phyloP scores from a whole-genome alignment of 164 flowering plant genomes.

The Nelumbo lutea region DNA sequence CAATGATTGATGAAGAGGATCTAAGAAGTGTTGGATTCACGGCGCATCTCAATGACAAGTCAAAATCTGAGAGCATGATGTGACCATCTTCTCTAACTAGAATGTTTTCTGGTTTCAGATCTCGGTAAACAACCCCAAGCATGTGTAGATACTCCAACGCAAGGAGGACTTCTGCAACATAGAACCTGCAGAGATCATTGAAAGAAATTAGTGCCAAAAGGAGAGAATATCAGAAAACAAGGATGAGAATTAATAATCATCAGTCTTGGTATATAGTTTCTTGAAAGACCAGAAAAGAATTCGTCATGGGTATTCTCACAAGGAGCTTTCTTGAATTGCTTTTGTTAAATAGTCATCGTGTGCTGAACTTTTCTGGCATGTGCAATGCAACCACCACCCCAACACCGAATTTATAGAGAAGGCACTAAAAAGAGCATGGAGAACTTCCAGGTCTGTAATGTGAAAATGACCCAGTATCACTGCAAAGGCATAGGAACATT shows the following conservation, averaged over 20 bases:
- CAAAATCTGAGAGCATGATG: background rate
- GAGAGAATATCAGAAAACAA: background rate
- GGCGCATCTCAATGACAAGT: background rate
- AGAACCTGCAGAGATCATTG: background rate
- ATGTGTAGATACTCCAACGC: conserved; percentile 2
- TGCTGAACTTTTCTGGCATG: no score
- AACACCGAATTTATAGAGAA: no score
- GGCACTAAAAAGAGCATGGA: no score
- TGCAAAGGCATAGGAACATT: no score
- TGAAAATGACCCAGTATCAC: no score
- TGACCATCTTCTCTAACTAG: background rate
- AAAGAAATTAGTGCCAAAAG: background rate
- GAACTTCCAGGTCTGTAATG: no score
- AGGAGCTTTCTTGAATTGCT: no score
- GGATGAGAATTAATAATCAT: background rate
- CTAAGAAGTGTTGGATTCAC: background rate
- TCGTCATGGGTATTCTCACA: no score
- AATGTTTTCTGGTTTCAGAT: conserved; percentile 1
- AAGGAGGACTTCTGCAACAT: background rate
- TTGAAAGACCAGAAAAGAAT: no score
- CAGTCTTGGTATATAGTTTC: background rate
- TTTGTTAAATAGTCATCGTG: no score
- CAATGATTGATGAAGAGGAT: background rate
- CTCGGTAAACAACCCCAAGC: background rate
- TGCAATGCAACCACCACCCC: no score